Percentiles rank a stretch among this genome's conserved stretches.
Evolutionary conservation across 139 green algal species (phyloP).

Genomic region (Picochlorum sp.): DNA sequence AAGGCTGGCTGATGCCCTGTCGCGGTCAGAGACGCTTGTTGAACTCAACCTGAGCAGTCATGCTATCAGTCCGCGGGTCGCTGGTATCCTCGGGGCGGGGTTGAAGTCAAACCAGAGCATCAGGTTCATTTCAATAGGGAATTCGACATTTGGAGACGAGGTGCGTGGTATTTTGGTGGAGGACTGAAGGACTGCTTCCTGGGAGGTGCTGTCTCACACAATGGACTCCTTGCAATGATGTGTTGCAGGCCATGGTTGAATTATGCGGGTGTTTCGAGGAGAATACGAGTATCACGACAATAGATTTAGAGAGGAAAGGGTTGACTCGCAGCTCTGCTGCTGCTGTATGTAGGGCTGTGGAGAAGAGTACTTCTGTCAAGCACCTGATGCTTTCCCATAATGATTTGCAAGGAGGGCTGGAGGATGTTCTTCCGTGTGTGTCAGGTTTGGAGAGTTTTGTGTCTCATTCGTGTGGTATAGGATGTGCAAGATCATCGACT

Average conservation of each 20-base stretch:
- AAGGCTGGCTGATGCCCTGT: conserved; percentile 10
- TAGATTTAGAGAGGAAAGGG: conserved; percentile 21
- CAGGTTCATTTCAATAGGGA: conserved; percentile 10
- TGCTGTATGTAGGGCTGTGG: neutral
- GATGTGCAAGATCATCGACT: neutral
- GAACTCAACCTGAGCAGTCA: conserved; percentile 25
- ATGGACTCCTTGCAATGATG: neutral
- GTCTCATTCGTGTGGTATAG: conserved; percentile 8
- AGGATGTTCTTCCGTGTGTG: conserved; percentile 4
- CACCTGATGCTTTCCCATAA: conserved; percentile 5
- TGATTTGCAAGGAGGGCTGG: neutral
- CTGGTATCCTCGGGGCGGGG: neutral
- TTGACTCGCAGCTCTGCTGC: neutral
- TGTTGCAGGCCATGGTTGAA: conserved; percentile 11
- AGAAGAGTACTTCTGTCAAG: conserved; percentile 2
- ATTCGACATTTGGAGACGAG: conserved; percentile 23
- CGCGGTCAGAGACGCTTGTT: conserved; percentile 12
- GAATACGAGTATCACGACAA: neutral
- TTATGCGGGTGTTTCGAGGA: conserved; percentile 10
- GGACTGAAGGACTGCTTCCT: too few species aligned
- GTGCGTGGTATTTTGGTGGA: neutral
- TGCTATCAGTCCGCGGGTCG: conserved; percentile 1
- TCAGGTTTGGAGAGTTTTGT: neutral
- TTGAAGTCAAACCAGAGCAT: conserved; percentile 10
- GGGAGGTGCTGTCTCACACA: neutral